Base-by-base conservation (phyloP, 2,329 filamentous ascomycete genomes). In the Penicillium sp. region DNA sequence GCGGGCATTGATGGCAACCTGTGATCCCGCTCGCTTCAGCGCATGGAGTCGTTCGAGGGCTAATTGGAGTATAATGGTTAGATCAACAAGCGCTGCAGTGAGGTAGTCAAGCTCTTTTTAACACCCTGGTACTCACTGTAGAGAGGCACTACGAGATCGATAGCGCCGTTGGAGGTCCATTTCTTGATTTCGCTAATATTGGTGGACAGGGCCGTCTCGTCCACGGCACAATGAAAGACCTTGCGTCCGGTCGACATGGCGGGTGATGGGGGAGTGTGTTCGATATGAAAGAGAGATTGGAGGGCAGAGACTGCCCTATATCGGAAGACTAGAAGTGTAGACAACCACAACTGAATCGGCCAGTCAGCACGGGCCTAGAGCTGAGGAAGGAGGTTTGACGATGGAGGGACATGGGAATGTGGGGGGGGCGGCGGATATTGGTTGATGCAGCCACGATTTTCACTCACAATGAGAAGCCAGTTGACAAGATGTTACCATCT, bases 141-240 rank as follows among this genome's bases (percentile, higher is more conserved):
- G 34, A 80, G 72, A 51, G 79, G 79, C 51, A 81, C 77, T 51
- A 79, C 74, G 36, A 81, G 73, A 56, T 74, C 77, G 49, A 81
- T 75, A 35, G 74, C 71, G 30, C 78, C 78, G 51, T 78, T 75
- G 26, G 75, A 72, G 46, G 78, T 77, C 76, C 78, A 81, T 66
- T 73, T 74, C 67, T 81, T 81, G 56, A 81, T 77, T 63, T 80
- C 78, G 53, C 76, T 76, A 59, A 81, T 78, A 56, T 78, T 80
- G 47, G 78, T 77, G 43, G 77, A 78, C 52, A 81, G 66, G 44
- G 77, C 78, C 47, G 78, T 80, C 61, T 80, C 79, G 64, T 81
- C 79, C 58, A 79, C 76, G 57, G 80, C 76, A 70, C 79, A 81
- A 66, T 79, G 75, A 60, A 80, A 77, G 60, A 76, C 70, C 64